Evolutionary conservation across 768 basidiomycete species (phyloP).

Genomic region (Termitomyces sp.): DNA sequence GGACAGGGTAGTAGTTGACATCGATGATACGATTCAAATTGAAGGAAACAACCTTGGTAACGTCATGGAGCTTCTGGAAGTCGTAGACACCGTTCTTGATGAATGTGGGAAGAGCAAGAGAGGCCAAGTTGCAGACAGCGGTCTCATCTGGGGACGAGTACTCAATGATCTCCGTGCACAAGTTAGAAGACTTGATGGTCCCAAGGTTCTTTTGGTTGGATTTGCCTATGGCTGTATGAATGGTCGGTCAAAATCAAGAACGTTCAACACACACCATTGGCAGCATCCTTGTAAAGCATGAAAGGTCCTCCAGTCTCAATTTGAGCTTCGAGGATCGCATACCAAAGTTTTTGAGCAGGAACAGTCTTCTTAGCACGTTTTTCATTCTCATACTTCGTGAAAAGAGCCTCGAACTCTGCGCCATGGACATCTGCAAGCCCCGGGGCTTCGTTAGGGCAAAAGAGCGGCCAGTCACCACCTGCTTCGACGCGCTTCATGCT

Average conservation of each 20-base stretch:
- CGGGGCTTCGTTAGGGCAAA: slow-evolving; percentile 97
- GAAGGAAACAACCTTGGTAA: slow-evolving; percentile 86
- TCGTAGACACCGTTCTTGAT: slow-evolving; percentile 81
- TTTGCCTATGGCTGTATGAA: slow-evolving; percentile 53
- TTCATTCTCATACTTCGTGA: slow-evolving; percentile 85
- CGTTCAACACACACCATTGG: slow-evolving; percentile 62
- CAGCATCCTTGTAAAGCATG: slow-evolving; percentile 98
- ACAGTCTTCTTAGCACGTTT: slow-evolving; percentile 82
- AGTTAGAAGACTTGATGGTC: slow-evolving; percentile 98
- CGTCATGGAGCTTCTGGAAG: slow-evolving; percentile 93
- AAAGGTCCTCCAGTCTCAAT: slow-evolving; percentile 99
- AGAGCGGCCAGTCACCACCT: slow-evolving; percentile 89
- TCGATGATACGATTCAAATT: slow-evolving; percentile 96
- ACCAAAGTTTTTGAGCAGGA: slow-evolving; percentile 98
- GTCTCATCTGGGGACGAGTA: slow-evolving; percentile 97
- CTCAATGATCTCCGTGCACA: slow-evolving; percentile 99
- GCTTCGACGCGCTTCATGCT: slow-evolving; percentile 97
- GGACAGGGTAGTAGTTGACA: slow-evolving; percentile 92
- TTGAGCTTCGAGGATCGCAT: slow-evolving; percentile 93
- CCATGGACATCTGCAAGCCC: slow-evolving; percentile 85
- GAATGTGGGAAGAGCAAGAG: slow-evolving; percentile 91
- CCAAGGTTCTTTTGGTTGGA: slow-evolving; percentile 99
- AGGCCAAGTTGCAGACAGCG: slow-evolving; percentile 98
- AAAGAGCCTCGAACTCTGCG: slow-evolving; percentile 84
- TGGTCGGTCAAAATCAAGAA: neutral